These are phyloP conservation scores for Dictyostelium capitatum DNA, from an alignment of 78 protist genomes.

Conservation along the genomic window DNA sequence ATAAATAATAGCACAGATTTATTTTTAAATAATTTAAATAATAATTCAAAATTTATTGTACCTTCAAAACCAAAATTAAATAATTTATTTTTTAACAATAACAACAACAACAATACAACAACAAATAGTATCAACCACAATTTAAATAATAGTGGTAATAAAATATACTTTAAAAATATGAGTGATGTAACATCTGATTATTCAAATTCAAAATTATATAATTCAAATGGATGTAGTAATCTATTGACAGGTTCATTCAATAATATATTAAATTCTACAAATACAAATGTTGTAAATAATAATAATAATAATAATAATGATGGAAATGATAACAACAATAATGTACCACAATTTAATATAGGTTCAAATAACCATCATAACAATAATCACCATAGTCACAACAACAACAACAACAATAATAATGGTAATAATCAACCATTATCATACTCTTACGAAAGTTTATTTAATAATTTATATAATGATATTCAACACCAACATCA, in stretches of 20 bases:
- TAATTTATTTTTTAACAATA: not conserved
- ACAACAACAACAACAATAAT: not conserved
- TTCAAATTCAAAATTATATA: not conserved
- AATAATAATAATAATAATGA: not conserved
- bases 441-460: constrained; percentile 3
- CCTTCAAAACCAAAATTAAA: constrained; percentile 16
- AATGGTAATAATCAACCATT: not conserved
- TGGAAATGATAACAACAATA: not conserved
- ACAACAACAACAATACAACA: not conserved
- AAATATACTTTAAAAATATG: not conserved
- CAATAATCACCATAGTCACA: not conserved
- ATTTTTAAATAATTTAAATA: not conserved
- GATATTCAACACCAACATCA: constrained; percentile 8
- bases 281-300: not conserved
- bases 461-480: constrained; percentile 16
- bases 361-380: not conserved
- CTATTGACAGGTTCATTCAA: not conserved
- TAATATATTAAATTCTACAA: constrained; percentile 6
- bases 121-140: not conserved
- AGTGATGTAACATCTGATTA: constrained; percentile 2
- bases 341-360: not conserved
- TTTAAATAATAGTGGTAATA: not conserved
- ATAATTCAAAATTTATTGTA: not conserved
- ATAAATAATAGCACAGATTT: not conserved
- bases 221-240: not conserved